Conservation (phyloP, 306 rosid species). For the Sphenostylis stenocarpa region DNA sequence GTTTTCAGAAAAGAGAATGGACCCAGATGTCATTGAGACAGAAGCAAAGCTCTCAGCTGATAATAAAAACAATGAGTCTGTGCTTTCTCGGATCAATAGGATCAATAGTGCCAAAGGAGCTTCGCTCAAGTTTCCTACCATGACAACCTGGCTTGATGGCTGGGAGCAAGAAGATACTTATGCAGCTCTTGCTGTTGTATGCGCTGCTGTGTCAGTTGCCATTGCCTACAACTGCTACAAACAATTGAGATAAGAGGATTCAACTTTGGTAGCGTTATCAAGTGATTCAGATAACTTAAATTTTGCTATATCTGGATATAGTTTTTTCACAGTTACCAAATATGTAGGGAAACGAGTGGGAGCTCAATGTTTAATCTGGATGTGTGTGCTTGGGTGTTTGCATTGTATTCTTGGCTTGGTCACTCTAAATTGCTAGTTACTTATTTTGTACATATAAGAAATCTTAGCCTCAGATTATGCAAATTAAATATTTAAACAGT, state of each 20-base stretch:
- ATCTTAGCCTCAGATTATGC: slow-evolving; percentile 29
- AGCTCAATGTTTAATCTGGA: slow-evolving; percentile 12
- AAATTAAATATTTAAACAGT: slow-evolving; percentile 1
- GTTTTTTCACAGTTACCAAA: not conserved
- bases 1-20: slow-evolving; percentile 33
- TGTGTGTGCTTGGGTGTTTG: slow-evolving; percentile 28
- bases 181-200: slow-evolving; percentile 77
- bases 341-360: slow-evolving; percentile 11
- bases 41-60: slow-evolving; percentile 45
- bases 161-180: slow-evolving; percentile 94
- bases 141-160: slow-evolving; percentile 79
- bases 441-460: slow-evolving; percentile 36
- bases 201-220: slow-evolving; percentile 79
- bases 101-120: slow-evolving; percentile 57
- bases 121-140: slow-evolving; percentile 50
- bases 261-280: slow-evolving; percentile 21
- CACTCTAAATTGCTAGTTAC: slow-evolving; percentile 12
- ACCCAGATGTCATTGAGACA: slow-evolving; percentile 41
- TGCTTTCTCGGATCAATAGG: slow-evolving; percentile 43
- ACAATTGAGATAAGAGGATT: slow-evolving; percentile 49
- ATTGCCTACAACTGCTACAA: slow-evolving; percentile 87
- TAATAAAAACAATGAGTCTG: slow-evolving; percentile 45
- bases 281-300: slow-evolving; percentile 17
- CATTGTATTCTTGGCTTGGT: slow-evolving; percentile 29
- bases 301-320: not conserved